Evolutionary conservation across 257 asterid species (phyloP).

Genomic region (Capsicum pubescens): DNA sequence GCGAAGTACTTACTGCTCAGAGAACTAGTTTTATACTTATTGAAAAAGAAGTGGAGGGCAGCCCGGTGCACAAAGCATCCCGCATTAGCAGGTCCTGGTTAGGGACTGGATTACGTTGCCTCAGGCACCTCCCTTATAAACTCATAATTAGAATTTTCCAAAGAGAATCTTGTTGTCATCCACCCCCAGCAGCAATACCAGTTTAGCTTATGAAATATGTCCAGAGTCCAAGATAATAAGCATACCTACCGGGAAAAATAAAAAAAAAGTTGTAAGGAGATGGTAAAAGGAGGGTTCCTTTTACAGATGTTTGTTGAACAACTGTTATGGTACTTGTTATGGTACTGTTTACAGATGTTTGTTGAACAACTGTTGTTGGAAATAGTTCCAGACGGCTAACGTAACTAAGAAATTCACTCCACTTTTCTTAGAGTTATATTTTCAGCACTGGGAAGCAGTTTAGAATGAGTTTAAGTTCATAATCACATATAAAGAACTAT

Average conservation of each 20-base stretch:
- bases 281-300: background rate
- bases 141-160: background rate
- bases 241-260: background rate
- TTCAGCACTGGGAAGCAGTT: background rate
- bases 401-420: background rate
- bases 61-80: no score
- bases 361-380: background rate
- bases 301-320: no score
- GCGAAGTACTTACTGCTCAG: background rate
- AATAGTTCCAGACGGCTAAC: background rate
- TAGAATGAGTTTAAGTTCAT: background rate
- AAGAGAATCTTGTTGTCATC: background rate
- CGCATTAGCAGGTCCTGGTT: no score
- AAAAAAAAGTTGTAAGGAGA: background rate
- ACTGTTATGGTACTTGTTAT: background rate
- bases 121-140: background rate
- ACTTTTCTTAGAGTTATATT: background rate
- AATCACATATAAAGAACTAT: background rate
- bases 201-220: constrained; percentile 5
- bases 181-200: background rate
- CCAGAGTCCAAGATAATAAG: constrained; percentile 4
- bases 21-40: background rate
- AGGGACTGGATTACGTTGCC: background rate
- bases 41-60: background rate
- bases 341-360: constrained; percentile 5